These are phyloP conservation scores for Cercospora sp. DNA, from an alignment of 2,329 filamentous ascomycete species.

Conservation along the genomic window DNA sequence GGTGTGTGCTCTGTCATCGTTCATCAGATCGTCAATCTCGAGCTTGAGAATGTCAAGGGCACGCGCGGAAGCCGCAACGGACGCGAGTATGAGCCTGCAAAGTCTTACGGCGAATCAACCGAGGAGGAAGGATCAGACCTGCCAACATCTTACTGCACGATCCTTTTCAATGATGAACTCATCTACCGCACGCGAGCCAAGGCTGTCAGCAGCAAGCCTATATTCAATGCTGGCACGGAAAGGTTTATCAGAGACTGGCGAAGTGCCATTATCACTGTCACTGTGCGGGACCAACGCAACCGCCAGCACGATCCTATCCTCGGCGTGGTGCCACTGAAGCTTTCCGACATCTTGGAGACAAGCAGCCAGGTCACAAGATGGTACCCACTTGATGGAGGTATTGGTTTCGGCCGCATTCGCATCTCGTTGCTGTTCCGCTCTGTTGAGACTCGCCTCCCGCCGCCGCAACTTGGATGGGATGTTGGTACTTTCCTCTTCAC, in stretches of 20 bases:
- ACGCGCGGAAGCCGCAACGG: slow-evolving; percentile 79
- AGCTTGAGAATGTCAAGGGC: slow-evolving; percentile 87
- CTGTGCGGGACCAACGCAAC: slow-evolving; percentile 84
- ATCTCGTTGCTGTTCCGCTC: slow-evolving; percentile 89
- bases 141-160: slow-evolving; percentile 91
- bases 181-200: slow-evolving; percentile 94
- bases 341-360: slow-evolving; percentile 84
- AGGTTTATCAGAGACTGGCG: slow-evolving; percentile 92
- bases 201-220: slow-evolving; percentile 89
- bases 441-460: slow-evolving; percentile 82
- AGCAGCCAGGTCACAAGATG: slow-evolving; percentile 84
- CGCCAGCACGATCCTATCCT: slow-evolving; percentile 93
- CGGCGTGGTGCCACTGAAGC: slow-evolving; percentile 83
- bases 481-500: slow-evolving; percentile 91
- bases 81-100: slow-evolving; percentile 84
- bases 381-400: slow-evolving; percentile 95
- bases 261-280: slow-evolving; percentile 79
- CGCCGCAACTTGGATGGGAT: slow-evolving; percentile 85
- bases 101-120: slow-evolving; percentile 78
- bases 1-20: slow-evolving; percentile 83
- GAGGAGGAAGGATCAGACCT: slow-evolving; percentile 79
- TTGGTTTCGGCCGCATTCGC: slow-evolving; percentile 83
- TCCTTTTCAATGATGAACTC: slow-evolving; percentile 83
- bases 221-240: slow-evolving; percentile 96
- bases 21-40: slow-evolving; percentile 93